Base-by-base conservation (phyloP, 1,284 basidiomycete species). In the Melampsora larici-populina region DNA sequence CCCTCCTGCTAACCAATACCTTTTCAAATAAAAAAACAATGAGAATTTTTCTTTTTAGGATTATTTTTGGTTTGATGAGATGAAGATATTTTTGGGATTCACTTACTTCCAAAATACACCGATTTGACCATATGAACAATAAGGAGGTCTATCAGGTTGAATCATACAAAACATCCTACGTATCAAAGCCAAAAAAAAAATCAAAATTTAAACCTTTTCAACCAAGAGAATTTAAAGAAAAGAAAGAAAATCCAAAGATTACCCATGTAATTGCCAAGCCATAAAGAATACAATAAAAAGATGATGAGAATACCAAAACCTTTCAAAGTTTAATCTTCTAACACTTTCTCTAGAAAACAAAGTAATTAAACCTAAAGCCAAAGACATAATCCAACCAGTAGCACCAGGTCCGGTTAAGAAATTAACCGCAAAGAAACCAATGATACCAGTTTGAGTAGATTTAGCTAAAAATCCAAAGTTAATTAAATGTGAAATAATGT, bases 341-440 rank as follows among this genome's bases (percentile, higher is more conserved):
- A 87, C 86, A 85, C 91, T 93, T 85, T 94, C 92, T 81, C 88
- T 86, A 0, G 93, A 90, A 82, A 89, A 94, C 86, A 85, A 93
- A 55, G 91, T 90, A 88, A 95, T 95, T 80, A 90, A 84, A 18
- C 85, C 88, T 1, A 95, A 87, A 18, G 86, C 86, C 49, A 84
- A 85, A 17, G 88, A 89, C 93, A 96, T 95, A 81, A 94, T 88
- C 93, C 93, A 96, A 1, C 93, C 93, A 0, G 93, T 95, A n/a
- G 87, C 85, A 79, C 91, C 92, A 0, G 93, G 92, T 24, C 80
- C 80, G 0, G 92, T 94, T 49, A 87, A 85, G 84, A 94, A 93
- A 85, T 93, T 93, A 79, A 88, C 88, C 6, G 83, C 81, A 62
- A 95, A 83, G 86, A 93, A 94, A 11, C 89, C 88, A 24, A 88